Percentiles rank a stretch among this genome's conserved stretches.
phyloP scores from a whole-genome alignment of 768 basidiomycete genomes.

The Kwoniella shandongensis region DNA sequence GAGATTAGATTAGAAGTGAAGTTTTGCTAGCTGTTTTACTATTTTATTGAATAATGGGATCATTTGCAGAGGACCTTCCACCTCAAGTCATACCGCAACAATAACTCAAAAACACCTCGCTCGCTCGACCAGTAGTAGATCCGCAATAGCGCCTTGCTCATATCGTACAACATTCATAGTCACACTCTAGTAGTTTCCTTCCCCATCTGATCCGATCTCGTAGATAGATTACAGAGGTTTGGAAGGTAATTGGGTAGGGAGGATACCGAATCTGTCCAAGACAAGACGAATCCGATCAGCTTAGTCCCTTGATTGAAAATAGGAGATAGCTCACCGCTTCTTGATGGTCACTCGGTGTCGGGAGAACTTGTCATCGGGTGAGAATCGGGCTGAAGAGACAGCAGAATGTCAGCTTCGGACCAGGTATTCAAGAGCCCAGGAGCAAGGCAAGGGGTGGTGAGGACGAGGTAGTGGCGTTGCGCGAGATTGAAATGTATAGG shows the following conservation, averaged over 20 bases:
- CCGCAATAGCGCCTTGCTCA: too few species aligned
- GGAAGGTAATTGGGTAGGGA: slow-evolving; percentile 82
- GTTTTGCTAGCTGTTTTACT: not conserved
- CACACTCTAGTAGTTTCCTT: not conserved
- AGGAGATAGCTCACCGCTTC: slow-evolving; percentile 63
- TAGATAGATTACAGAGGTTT: slow-evolving; percentile 70
- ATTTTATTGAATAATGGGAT: slow-evolving; percentile 1
- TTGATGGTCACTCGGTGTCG: slow-evolving; percentile 96
- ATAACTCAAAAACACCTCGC: too few species aligned
- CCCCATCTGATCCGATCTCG: not conserved
- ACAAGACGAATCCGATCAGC: not conserved
- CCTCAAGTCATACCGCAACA: too few species aligned
- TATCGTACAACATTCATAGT: slow-evolving; percentile 7
- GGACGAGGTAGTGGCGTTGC: too few species aligned
- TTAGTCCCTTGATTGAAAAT: not conserved
- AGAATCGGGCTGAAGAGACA: slow-evolving; percentile 77
- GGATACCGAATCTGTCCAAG: slow-evolving; percentile 63
- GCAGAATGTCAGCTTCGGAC: too few species aligned
- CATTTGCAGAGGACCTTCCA: too few species aligned
- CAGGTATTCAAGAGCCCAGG: not conserved
- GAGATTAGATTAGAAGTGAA: not conserved
- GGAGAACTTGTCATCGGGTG: slow-evolving; percentile 98
- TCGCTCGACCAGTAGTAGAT: too few species aligned
- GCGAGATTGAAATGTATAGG: too few species aligned
- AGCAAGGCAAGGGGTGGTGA: not conserved